These are phyloP conservation scores for Syzygium aqueum DNA, from an alignment of 345 rosid genomes.

Conservation along the genomic window DNA sequence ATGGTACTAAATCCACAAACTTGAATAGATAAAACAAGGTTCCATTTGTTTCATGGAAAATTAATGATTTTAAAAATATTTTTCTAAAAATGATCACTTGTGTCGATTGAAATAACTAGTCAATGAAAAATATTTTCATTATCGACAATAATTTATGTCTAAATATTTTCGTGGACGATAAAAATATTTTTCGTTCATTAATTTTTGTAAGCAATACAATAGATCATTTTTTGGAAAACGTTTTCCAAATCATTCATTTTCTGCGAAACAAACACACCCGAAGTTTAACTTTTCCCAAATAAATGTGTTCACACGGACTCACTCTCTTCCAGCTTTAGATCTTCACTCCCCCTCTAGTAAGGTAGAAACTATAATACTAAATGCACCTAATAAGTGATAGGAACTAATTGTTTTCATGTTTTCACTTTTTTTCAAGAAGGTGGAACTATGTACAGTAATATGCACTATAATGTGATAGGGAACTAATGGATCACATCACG, in stretches of 20 bases:
- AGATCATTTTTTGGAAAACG: background rate
- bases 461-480: background rate
- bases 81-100: background rate
- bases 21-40: background rate
- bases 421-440: background rate
- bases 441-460: background rate
- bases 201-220: background rate
- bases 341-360: background rate
- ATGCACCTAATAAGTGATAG: background rate
- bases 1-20: background rate
- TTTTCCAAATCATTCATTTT: background rate
- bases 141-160: background rate
- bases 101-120: background rate
- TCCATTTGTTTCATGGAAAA: background rate
- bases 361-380: background rate
- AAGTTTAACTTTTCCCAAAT: background rate
- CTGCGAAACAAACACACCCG: background rate
- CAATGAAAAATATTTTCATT: background rate
- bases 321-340: background rate
- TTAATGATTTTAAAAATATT: background rate
- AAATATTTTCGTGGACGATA: background rate
- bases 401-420: background rate
- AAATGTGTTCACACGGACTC: background rate
- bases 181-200: background rate
- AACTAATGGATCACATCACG: background rate